These are phyloP conservation scores for Polyplosphaeria fusca DNA, from an alignment of 495 filamentous ascomycete genomes.

Conservation along the genomic window DNA sequence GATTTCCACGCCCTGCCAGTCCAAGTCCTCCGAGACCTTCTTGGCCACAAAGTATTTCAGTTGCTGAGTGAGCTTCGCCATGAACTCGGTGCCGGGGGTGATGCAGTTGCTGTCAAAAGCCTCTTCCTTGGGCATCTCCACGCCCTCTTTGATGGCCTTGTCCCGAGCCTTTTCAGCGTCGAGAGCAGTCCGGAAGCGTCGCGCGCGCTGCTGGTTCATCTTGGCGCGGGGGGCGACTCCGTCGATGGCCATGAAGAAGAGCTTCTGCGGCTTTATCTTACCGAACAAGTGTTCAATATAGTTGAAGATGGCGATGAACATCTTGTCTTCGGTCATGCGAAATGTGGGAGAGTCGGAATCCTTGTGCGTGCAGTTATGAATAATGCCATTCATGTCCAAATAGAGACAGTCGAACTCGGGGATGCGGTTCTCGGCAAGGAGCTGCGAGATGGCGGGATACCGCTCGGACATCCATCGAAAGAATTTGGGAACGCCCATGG, in stretches of 20 bases:
- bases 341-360: conserved; percentile 87
- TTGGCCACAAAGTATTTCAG: conserved; percentile 98
- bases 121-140: conserved; percentile 91
- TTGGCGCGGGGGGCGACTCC: conserved; percentile 96
- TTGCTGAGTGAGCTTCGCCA: conserved; percentile 90
- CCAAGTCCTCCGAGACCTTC: conserved; percentile 92
- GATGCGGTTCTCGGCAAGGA: conserved; percentile 98
- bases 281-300: conserved; percentile 99
- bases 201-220: conserved; percentile 98
- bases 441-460: conserved; percentile 96
- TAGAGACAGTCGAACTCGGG: conserved; percentile 99
- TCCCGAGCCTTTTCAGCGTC: conserved; percentile 86
- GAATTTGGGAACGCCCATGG: conserved; percentile 93
- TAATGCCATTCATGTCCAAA: conserved; percentile 99
- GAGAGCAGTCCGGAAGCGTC: conserved; percentile 90
- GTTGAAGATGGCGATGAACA: conserved; percentile 99
- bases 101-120: conserved; percentile 99
- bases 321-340: conserved; percentile 93
- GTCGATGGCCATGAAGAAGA: conserved; percentile 99
- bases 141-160: conserved; percentile 81
- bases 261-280: conserved; percentile 95
- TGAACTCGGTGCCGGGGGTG: conserved; percentile 95
- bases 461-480: conserved; percentile 96
- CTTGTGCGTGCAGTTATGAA: conserved; percentile 98
- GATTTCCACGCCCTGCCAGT: conserved; percentile 96